phyloP scores from a whole-genome alignment of 2,329 filamentous ascomycete genomes.

The Talaromyces sp. region DNA sequence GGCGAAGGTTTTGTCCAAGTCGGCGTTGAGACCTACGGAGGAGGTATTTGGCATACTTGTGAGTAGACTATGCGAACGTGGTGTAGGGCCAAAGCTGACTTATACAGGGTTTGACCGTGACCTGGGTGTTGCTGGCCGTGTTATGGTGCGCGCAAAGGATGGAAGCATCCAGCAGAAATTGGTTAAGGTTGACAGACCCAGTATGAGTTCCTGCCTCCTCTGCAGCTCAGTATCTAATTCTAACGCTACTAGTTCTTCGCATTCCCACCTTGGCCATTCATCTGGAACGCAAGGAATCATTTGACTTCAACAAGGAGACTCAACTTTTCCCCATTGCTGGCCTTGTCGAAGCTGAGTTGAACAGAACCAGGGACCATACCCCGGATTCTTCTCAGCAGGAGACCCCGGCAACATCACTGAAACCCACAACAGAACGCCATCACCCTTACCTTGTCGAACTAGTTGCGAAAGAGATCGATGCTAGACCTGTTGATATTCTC shows the following conservation, averaged over 20 bases:
- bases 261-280: constrained; percentile 95
- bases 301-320: constrained; percentile 94
- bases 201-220: constrained; percentile 30
- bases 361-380: constrained; percentile 56
- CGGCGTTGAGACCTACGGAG: constrained; percentile 94
- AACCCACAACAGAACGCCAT: constrained; percentile 75
- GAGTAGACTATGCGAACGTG: constrained; percentile 9
- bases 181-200: constrained; percentile 84
- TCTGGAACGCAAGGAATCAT: constrained; percentile 78
- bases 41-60: constrained; percentile 94
- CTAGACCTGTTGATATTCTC: constrained; percentile 67
- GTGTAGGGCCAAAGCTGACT: constrained; percentile 14
- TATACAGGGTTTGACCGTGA: constrained; percentile 81
- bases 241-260: constrained; percentile 58
- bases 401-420: constrained; percentile 55
- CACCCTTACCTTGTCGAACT: constrained; percentile 83
- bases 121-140: constrained; percentile 81
- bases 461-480: constrained; percentile 74
- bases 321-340: constrained; percentile 93
- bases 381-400: constrained; percentile 44
- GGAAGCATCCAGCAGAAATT: constrained; percentile 78
- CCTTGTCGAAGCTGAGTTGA: constrained; percentile 81
- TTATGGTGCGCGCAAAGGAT: constrained; percentile 71
- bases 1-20: constrained; percentile 87
- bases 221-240: background rate